phyloP scores from a whole-genome alignment of 2,329 filamentous ascomycete genomes.

The Neocatenulostroma microsporum region DNA sequence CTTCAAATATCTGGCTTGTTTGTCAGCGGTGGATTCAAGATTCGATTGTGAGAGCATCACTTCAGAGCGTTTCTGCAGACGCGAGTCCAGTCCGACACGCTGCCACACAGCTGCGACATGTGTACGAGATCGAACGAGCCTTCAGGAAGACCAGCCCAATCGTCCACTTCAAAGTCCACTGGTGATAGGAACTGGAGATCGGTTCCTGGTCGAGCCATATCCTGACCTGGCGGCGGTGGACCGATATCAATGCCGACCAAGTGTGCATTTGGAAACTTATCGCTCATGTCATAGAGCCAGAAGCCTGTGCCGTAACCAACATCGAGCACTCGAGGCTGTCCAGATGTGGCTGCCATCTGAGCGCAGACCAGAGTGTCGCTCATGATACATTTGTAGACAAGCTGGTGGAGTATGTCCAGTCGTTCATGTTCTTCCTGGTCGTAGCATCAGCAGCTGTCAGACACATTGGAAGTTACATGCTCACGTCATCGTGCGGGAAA shows the following conservation, averaged over 20 bases:
- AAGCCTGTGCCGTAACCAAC: constrained; percentile 84
- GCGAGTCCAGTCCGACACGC: constrained; percentile 62
- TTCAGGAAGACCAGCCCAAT: constrained; percentile 55
- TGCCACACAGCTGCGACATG: constrained; percentile 69
- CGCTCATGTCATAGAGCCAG: constrained; percentile 81
- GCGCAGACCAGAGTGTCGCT: too few relatives aligned
- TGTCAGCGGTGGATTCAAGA: too few relatives aligned
- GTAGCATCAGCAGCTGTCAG: too few relatives aligned
- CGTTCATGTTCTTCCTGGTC: too few relatives aligned
- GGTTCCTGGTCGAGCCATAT: too few relatives aligned
- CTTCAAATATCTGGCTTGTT: constrained; percentile 1
- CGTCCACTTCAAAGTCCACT: constrained; percentile 66
- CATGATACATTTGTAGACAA: too few relatives aligned
- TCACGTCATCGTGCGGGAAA: too few relatives aligned
- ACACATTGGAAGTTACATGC: too few relatives aligned
- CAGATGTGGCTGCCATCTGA: constrained; percentile 37
- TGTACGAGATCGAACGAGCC: constrained; percentile 77
- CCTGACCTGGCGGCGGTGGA: too few relatives aligned
- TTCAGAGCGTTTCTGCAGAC: constrained; percentile 67
- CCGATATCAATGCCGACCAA: constrained; percentile 23
- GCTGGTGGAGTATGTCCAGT: constrained; percentile 18
- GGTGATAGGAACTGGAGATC: background rate
- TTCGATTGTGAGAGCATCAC: too few relatives aligned
- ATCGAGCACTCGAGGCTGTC: constrained; percentile 48
- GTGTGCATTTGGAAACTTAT: constrained; percentile 40